A percentile compares a stretch with the other conserved stretches of the same genome.
These are phyloP conservation scores for Sugiyamaella mastotermitis DNA, from an alignment of 805 yeast species.

Conservation along the genomic window DNA sequence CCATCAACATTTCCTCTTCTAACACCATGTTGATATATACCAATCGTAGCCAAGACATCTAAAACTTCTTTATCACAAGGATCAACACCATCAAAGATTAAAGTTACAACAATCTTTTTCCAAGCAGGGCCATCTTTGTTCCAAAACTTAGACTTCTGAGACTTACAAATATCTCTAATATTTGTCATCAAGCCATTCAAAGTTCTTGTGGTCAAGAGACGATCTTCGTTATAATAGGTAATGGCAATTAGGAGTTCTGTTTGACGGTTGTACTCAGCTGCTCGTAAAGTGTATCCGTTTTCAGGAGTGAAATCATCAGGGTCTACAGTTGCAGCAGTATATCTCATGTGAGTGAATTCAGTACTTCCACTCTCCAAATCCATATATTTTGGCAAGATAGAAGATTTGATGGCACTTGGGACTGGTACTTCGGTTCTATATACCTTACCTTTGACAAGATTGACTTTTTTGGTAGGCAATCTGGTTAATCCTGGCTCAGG, in stretches of 20 bases:
- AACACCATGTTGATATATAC: constrained; percentile 61
- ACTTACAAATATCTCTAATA: constrained; percentile 52
- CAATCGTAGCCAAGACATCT: constrained; percentile 58
- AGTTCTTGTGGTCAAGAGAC: constrained; percentile 53
- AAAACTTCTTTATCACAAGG: constrained; percentile 59
- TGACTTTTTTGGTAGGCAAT: constrained; percentile 32
- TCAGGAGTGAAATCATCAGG: constrained; percentile 55
- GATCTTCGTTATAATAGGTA: constrained; percentile 67
- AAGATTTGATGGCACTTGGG: constrained; percentile 35
- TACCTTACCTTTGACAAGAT: constrained; percentile 31
- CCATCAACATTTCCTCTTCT: constrained; percentile 56
- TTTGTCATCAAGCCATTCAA: constrained; percentile 60
- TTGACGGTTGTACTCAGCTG: constrained; percentile 49
- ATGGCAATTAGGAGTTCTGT: constrained; percentile 58
- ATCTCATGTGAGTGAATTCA: constrained; percentile 57
- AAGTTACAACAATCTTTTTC: constrained; percentile 59
- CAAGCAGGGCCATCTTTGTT: constrained; percentile 49
- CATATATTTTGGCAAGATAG: constrained; percentile 31
- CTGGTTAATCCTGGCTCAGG: constrained; percentile 26
- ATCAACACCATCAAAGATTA: constrained; percentile 61
- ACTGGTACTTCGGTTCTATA: constrained; percentile 34
- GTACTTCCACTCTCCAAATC: constrained; percentile 40
- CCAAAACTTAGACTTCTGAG: constrained; percentile 40
- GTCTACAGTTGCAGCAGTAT: constrained; percentile 63
- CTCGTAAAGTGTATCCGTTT: constrained; percentile 50